These are phyloP conservation scores for Cylindrotheca closterium DNA, from an alignment of 108 stramenopile genomes.

Conservation along the genomic window DNA sequence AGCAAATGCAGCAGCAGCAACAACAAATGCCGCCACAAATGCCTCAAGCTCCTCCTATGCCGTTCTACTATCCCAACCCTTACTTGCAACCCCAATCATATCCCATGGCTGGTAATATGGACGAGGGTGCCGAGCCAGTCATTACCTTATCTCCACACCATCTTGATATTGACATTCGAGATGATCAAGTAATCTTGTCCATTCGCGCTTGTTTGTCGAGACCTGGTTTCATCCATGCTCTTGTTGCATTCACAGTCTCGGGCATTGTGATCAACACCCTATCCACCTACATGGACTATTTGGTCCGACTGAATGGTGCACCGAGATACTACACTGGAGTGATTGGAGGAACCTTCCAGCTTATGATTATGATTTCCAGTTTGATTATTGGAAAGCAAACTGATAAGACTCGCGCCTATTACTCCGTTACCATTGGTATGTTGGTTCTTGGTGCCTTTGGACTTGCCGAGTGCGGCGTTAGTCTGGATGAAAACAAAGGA, in stretches of 20 bases:
- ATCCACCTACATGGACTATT: conserved; percentile 77
- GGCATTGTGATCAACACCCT: conserved; percentile 85
- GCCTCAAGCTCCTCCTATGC: not conserved
- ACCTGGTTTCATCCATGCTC: conserved; percentile 75
- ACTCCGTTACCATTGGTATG: conserved; percentile 66
- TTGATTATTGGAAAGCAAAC: conserved; percentile 60
- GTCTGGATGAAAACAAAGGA: conserved; percentile 72
- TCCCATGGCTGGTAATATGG: conserved; percentile 15
- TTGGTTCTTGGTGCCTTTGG: conserved; percentile 84
- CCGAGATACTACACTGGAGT: conserved; percentile 72
- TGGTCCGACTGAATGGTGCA: conserved; percentile 78
- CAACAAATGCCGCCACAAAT: conserved; percentile 12
- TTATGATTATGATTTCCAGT: conserved; percentile 74
- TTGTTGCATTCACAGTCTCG: conserved; percentile 65
- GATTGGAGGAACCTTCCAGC: conserved; percentile 76
- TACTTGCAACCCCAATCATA: conserved; percentile 20
- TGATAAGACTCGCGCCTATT: conserved; percentile 61
- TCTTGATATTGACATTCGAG: conserved; percentile 84
- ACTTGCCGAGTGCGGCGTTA: conserved; percentile 81
- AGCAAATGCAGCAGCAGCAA: conserved; percentile 10
- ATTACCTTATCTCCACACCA: conserved; percentile 72
- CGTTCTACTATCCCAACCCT: conserved; percentile 9
- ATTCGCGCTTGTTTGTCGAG: conserved; percentile 79
- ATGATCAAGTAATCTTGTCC: conserved; percentile 81
- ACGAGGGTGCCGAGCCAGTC: conserved; percentile 78